Base-by-base conservation (phyloP, 192 early-diverging fungal genomes). In the Entomortierella beljakovae region DNA sequence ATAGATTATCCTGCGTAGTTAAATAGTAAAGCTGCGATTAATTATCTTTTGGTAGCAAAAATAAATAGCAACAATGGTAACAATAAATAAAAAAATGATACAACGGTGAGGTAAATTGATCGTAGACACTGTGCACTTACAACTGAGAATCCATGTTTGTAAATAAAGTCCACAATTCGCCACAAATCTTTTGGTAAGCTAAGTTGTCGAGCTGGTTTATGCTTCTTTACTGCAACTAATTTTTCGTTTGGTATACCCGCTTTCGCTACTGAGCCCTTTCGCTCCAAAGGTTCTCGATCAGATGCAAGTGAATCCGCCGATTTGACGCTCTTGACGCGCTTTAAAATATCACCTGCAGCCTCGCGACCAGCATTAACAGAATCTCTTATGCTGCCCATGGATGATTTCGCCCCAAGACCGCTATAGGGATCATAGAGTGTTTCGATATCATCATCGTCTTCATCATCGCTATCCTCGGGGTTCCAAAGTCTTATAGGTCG, bases 141-240 rank as follows among this genome's bases (percentile, higher is more conserved):
- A 61, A 91, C 83, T 34, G 86, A 81, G 57, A 90, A 85, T 25
- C 89, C 88, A 64, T 85, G 84, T 49, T 87, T 88, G 81, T 87
- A 92, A 18, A 94, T 75, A 60, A 94, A 94, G 53, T 91, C 90
- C 10, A 91, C 73, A 22, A 94, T 64, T 56, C 90, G 82, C 89
- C 89, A 93, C 50, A 94, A 61, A 50, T 94, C 91, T 64, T 89
- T 89, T 37, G 92, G 92, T 57, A 88, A 48, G 35, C 76, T 83
- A 9, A 64, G 61, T 23, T 83, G 82, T 29, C 81, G 68, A 35
- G 38, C 28, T 29, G 64, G 33, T 32, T 66, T 65, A n/a, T 60
- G 57, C 51, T 61, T 65, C 40, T 74, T 74, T 20, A 13, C 61
- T 6, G 60, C 42, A 8, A 32, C 53, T 13, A 7, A 5, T 29